Base-by-base conservation (phyloP, 2,329 filamentous ascomycete genomes). In the Cadophora sp. region DNA sequence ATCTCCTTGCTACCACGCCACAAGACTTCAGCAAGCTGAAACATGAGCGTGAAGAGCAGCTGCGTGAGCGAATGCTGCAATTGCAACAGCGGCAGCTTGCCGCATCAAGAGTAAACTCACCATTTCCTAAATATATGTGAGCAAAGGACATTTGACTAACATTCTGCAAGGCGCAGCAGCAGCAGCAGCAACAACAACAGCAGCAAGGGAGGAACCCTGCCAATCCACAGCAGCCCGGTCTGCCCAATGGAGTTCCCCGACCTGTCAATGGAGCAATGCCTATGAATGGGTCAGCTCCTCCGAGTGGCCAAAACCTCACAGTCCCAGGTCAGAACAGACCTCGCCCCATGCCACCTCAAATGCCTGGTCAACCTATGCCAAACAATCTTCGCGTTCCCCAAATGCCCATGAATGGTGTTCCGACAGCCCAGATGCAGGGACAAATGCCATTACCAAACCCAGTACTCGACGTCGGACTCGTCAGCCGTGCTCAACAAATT, bases 21-120 rank as follows among this genome's bases (percentile, higher is more conserved):
- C 87, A 92, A 73, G 93, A 98, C 72, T 97, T 97, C 77, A 97
- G 94, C 76, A 85, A 92, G 62, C 85, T 97, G 76, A 94, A 96
- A 73, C 90, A 91, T 80, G 95, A 98, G 76, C 88, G 93, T 53
- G 95, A 98, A 73, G 84, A 94, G 75, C 84, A 85, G 70, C 75
- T 90, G 65, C 84, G 84, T 22, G 87, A 90, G 76, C 84, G 85
- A 74, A 83, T 89, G 81, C 81, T 83, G 60, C 81, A 84, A 69
- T 83, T 74, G 20, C 74, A 76, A 62, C 69, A 70, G 70, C 73
- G 73, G 70, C 73, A 76, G 67, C 80, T 81, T 73, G 79, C 80
- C 68, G 81, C 84, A 70, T 81, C 86, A 76, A 82, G 85, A 79
- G 86, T 87, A 83, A 77, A 83, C n/a, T 11, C 33, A 18, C 20